Base-by-base conservation (phyloP, 2,329 filamentous ascomycete genomes). In the Herpotrichia juniperi region DNA sequence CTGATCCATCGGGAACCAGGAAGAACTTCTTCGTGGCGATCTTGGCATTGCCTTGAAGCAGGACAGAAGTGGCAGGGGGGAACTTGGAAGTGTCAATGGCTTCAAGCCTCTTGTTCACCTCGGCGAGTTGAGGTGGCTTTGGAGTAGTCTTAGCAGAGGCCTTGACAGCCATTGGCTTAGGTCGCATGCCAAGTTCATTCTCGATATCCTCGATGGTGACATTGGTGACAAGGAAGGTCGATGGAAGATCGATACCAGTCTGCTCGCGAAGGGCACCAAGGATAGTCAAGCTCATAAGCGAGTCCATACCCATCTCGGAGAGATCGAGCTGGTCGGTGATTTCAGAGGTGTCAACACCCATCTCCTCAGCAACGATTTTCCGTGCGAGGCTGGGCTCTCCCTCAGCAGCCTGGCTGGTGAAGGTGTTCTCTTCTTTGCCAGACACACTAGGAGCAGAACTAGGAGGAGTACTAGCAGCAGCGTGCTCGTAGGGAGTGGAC, bases 131-230 rank as follows among this genome's bases (percentile, higher is more conserved):
- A 37, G 73, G 71, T 5, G 39, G 58, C 53, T 57, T 64, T 55
- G 53, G 57, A 43, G 60, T 46, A 26, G 67, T 52, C 53, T 73
- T 71, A 10, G 63, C 60, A 11, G 64, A 50, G 14, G 64, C 65
- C 61, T 69, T 73, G n/a, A 59, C 46, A 48, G 51, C 58, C 46
- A 71, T 64, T 46, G 70, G 61, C 66, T 74, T 73, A 6, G 76
- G 74, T 50, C 78, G 76, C 78, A 81, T 80, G 48, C 84, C 86
- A 2, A 90, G 81, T 30, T 82, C 81, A 50, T 81, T 82, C 69
- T 89, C 86, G 51, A 89, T 84, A 56, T 87, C 84, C 60, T 84
- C 82, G 43, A 89, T 83, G 2, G 83, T 84, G 9, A 82, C 79
- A 66, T 87, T 86, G 59, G 81, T 79, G 12, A 82, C 79, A 46